These are phyloP conservation scores for Margaritispora aquatica DNA, from an alignment of 495 filamentous ascomycete genomes.

Conservation along the genomic window DNA sequence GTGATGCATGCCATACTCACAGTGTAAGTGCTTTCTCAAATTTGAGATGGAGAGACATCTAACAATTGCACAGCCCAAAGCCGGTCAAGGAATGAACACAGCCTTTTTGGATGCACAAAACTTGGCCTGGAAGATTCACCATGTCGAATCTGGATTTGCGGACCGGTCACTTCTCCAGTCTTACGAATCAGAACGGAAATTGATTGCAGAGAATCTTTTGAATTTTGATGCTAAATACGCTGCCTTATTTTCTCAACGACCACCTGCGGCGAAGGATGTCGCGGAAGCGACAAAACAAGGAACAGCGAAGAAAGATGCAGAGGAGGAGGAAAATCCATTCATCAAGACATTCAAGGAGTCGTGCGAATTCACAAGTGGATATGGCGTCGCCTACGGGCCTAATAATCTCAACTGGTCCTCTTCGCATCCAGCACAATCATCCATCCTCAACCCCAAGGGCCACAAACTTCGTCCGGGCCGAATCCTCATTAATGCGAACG, in stretches of 20 bases:
- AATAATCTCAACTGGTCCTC: constrained; percentile 59
- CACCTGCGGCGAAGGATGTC: constrained; percentile 45
- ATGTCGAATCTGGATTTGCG: constrained; percentile 58
- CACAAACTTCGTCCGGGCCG: constrained; percentile 61
- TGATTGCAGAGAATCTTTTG: constrained; percentile 64
- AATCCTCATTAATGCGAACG: constrained; percentile 65
- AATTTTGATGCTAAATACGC: constrained; percentile 69
- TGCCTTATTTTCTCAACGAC: constrained; percentile 57
- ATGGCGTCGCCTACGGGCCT: constrained; percentile 60
- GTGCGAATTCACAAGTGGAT: constrained; percentile 64
- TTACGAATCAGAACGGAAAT: constrained; percentile 64
- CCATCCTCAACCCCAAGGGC: constrained; percentile 55
- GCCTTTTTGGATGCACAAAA: constrained; percentile 79
- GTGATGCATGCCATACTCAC: constrained; percentile 81
- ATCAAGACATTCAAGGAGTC: constrained; percentile 64
- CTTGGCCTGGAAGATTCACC: constrained; percentile 77
- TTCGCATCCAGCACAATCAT: constrained; percentile 64
- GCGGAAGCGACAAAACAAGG: constrained; percentile 32
- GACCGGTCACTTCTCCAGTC: constrained; percentile 55
- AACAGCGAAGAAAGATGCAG: constrained; percentile 16
- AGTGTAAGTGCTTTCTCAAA: constrained; percentile 31
- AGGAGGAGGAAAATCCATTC: constrained; percentile 57
- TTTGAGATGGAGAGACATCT: constrained; percentile 28
- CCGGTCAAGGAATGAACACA: constrained; percentile 83
- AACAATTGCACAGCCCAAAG: constrained; percentile 51